A percentile compares a stretch with the other conserved stretches of the same genome.
These are phyloP conservation scores for Plicaturopsis crispa DNA, from an alignment of 768 basidiomycete genomes.

Conservation along the genomic window DNA sequence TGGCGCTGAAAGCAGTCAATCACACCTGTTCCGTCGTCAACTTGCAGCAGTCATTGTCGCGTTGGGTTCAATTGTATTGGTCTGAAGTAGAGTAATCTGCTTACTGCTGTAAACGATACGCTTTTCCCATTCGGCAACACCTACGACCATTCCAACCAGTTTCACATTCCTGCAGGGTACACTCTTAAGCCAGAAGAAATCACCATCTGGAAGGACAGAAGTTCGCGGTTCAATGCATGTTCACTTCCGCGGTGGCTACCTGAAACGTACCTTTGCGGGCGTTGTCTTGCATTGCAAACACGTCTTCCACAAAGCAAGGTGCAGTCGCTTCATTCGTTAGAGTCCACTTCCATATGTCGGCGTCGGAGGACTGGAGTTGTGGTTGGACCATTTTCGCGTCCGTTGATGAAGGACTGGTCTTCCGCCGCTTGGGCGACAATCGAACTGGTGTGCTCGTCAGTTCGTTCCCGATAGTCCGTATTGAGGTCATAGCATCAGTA, in stretches of 20 bases:
- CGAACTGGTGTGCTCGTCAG: too few relatives aligned
- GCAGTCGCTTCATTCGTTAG: slow-evolving; percentile 47
- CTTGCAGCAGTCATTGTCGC: slow-evolving; percentile 26
- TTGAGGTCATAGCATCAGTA: too few relatives aligned
- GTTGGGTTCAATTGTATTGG: background rate
- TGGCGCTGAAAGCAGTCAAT: slow-evolving; percentile 53
- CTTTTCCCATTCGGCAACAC: slow-evolving; percentile 50
- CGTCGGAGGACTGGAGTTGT: too few relatives aligned
- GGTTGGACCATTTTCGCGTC: too few relatives aligned
- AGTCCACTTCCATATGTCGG: slow-evolving; percentile 34
- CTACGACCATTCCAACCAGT: slow-evolving; percentile 60
- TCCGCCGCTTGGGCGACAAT: too few relatives aligned
- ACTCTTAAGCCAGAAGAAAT: slow-evolving; percentile 67
- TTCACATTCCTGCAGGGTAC: slow-evolving; percentile 61
- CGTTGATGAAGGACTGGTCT: too few relatives aligned
- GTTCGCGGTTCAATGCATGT: slow-evolving; percentile 1
- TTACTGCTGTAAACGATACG: slow-evolving; percentile 53
- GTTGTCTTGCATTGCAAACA: slow-evolving; percentile 35
- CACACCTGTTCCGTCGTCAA: slow-evolving; percentile 73
- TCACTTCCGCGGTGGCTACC: too few relatives aligned
- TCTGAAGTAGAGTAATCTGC: slow-evolving; percentile 7
- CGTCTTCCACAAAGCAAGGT: slow-evolving; percentile 48
- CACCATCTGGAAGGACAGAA: slow-evolving; percentile 34
- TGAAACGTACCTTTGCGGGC: slow-evolving; percentile 22
- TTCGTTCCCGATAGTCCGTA: too few relatives aligned